Evolutionary conservation across 495 filamentous ascomycete species (phyloP), one percentile per base, ranked within the genome.

Genomic region (Lichenothelia convexa): DNA sequence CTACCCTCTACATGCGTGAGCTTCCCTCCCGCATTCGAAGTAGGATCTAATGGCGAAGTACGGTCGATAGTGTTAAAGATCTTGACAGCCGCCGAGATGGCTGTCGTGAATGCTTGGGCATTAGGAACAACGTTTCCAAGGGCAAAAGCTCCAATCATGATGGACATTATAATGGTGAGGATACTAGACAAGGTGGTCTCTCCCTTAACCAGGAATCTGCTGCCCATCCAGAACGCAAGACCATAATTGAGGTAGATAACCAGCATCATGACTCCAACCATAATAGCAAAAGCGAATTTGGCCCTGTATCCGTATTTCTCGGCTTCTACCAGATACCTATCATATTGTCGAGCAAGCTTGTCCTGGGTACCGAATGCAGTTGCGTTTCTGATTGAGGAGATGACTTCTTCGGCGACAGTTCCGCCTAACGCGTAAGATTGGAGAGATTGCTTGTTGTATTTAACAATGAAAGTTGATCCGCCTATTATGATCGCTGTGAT

Each of bases 191-290:
- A 13, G 9, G 21, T 38, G 12, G 48, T 50, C 7, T 27, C 8
- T 27, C 24, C 24, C 24, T 13, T 7, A 13, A 27, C 24, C 24
- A 27, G 13, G 8, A 27, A 13, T 7, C 24, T 7, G 13, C 7
- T 27, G 8, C 24, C 24, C 8, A 8, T 8, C 24, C 24, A 27
- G 13, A 27, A 27, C 24, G 24, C 13, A 7, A 27, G 13, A 8
- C 8, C 7, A 13, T 27, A 27, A 27, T 7, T 13, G 24, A 7
- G 13, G 24, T 27, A 27, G n/a, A n/a, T n/a, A n/a, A n/a, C n/a
- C n/a, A n/a, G n/a, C 24, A 27, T 27, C 24, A 27, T 27, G 24
- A 27, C 7, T n/a, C n/a, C n/a, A n/a, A 85, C n/a, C n/a, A n/a
- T n/a, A n/a, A n/a, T n/a, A n/a, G n/a, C n/a, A n/a, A n/a, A n/a